phyloP scores from a whole-genome alignment of 164 flowering plant genomes.

The Vitis rotundifolia region DNA sequence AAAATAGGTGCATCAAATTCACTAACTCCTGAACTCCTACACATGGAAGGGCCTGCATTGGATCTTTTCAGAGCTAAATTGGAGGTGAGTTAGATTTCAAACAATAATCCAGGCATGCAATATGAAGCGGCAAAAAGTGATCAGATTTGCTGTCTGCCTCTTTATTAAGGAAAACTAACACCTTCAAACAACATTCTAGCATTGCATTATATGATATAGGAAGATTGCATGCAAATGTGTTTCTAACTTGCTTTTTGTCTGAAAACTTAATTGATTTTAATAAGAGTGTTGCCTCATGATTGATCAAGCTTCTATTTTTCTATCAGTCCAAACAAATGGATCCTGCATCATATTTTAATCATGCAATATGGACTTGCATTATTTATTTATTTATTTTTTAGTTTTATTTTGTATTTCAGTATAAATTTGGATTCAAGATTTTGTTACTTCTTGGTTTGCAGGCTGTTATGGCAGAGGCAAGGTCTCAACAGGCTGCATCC shows the following conservation, averaged over 20 bases:
- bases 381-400: neutral
- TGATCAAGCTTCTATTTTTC: neutral
- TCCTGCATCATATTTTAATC: too few relatives aligned
- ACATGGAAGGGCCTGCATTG: slow-evolving; percentile 92
- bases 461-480: slow-evolving; percentile 97
- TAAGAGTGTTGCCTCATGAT: neutral
- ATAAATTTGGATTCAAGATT: neutral
- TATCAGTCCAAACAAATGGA: too few relatives aligned
- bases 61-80: slow-evolving; percentile 91
- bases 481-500: slow-evolving; percentile 94
- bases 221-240: too few relatives aligned
- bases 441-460: slow-evolving; percentile 19
- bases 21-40: slow-evolving; percentile 75
- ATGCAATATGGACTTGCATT: too few relatives aligned
- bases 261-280: neutral
- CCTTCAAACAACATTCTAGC: too few relatives aligned
- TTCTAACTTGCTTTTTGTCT: neutral
- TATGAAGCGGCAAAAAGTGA: too few relatives aligned
- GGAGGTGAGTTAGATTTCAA: slow-evolving; percentile 51
- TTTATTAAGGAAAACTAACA: too few relatives aligned
- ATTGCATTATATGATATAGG: too few relatives aligned
- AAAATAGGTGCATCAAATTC: slow-evolving; percentile 87
- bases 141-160: too few relatives aligned
- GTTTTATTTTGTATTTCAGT: neutral
- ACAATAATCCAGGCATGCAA: neutral